Evolutionary conservation across 805 yeast genomes (phyloP).

Genomic region (Lachancea dasiensis): DNA sequence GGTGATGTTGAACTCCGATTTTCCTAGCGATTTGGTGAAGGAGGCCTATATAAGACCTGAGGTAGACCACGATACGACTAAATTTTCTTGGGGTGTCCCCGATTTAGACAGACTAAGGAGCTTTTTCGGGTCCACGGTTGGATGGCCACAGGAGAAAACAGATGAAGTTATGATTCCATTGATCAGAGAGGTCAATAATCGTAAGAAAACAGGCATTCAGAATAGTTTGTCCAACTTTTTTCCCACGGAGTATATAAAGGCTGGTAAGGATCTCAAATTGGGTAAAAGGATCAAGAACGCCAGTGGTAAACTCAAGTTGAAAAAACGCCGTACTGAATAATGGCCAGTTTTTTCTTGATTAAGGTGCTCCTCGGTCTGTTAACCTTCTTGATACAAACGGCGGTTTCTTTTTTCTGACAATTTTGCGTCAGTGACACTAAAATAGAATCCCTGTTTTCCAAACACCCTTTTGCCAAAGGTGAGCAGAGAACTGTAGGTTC

Average conservation of each 20-base stretch:
- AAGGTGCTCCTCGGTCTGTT: background rate
- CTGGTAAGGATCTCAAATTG: slow-evolving; percentile 40
- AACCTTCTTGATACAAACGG: too few relatives aligned
- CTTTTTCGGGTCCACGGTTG: slow-evolving; percentile 61
- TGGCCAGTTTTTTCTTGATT: background rate
- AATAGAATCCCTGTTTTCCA: slow-evolving; percentile 1
- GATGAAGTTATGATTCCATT: slow-evolving; percentile 85
- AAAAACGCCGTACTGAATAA: slow-evolving; percentile 20
- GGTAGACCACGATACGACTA: slow-evolving; percentile 74
- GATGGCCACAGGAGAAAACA: slow-evolving; percentile 72
- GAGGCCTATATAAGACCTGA: slow-evolving; percentile 77
- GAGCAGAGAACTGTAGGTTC: too few relatives aligned
- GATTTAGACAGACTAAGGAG: slow-evolving; percentile 72
- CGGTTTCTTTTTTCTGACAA: slow-evolving; percentile 5
- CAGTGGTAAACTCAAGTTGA: slow-evolving; percentile 41
- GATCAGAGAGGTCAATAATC: slow-evolving; percentile 68
- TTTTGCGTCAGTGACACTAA: slow-evolving; percentile 8
- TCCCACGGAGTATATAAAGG: slow-evolving; percentile 49
- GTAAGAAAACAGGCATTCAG: slow-evolving; percentile 50
- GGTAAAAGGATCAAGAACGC: slow-evolving; percentile 63
- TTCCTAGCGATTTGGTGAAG: slow-evolving; percentile 63
- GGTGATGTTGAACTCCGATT: slow-evolving; percentile 51
- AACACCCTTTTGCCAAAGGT: too few relatives aligned
- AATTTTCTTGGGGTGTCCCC: slow-evolving; percentile 87
- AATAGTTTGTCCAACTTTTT: slow-evolving; percentile 61